phyloP scores from a whole-genome alignment of 148 eudicot species.

The Limonium bicolor region DNA sequence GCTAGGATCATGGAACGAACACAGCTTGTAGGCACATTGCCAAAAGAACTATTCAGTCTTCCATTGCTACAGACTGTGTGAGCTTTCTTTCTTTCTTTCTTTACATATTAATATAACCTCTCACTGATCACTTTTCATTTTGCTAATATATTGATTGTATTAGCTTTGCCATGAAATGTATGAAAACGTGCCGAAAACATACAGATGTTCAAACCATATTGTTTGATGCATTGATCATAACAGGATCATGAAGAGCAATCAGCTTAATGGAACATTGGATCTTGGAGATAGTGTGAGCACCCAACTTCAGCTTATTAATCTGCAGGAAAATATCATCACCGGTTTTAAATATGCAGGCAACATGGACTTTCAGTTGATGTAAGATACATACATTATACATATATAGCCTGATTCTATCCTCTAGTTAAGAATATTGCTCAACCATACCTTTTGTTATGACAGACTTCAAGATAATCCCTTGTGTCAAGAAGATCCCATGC shows the following conservation, averaged over 20 bases:
- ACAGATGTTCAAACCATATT: too few species aligned
- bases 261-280: conserved; percentile 36
- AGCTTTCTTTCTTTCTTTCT: conserved; percentile 11
- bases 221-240: conserved; percentile 1
- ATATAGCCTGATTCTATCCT: background rate
- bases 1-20: conserved; percentile 40
- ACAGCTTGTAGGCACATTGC: conserved; percentile 28
- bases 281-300: conserved; percentile 29
- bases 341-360: conserved; percentile 12
- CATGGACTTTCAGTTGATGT: background rate
- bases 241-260: conserved; percentile 34
- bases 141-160: too few species aligned
- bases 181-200: too few species aligned
- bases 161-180: too few species aligned
- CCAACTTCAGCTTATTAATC: conserved; percentile 35
- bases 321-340: conserved; percentile 36
- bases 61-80: conserved; percentile 46
- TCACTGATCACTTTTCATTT: too few species aligned
- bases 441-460: too few species aligned
- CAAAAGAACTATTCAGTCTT: conserved; percentile 26
- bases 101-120: background rate
- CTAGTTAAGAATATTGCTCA: background rate
- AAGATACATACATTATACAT: too few species aligned
- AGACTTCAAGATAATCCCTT: conserved; percentile 17
- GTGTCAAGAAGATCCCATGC: conserved; percentile 5